Base-by-base conservation (phyloP, 2,329 filamentous ascomycete species). In the Curvularia eragrostidis region DNA sequence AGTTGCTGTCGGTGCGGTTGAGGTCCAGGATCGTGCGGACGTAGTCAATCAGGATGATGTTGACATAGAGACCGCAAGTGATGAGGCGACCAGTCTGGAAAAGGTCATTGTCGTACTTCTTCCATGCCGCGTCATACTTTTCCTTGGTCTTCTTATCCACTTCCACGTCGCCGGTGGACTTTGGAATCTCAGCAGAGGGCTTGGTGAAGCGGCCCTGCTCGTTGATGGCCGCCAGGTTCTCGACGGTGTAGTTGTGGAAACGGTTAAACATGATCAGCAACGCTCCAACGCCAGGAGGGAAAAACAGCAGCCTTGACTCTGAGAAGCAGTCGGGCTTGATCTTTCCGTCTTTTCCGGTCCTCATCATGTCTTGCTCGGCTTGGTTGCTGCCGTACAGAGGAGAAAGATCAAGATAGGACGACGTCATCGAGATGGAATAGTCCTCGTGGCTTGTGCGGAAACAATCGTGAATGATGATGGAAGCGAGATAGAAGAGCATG, bases 241-340 rank as follows among this genome's bases (percentile, higher is more conserved):
- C 85, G 1, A 91, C 93, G 0, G 93, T 86, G 63, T 95, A 84
- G 77, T 98, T 97, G 78, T 97, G 94, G 78, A 96, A 96, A 21
- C 81, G 78, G 56, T 84, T 84, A 80, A 89, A 91, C 77, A 90
- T 84, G 63, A 91, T 85, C 36, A 91, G 73, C 63, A 91, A 77
- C 10, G 85, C 84, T 42, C 86, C 86, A n/a, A 90, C 87, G 24
- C 89, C 89, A 0, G 87, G 85, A 3, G 89, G 89, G 55, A 90
- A 88, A 3, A 85, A 84, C 4, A 90, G 76, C 1, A 90, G 76
- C 10, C 89, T 83, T 54, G 84, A 83, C 66, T 90, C 87, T 1
- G 86, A 84, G 70, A 91, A 91, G 59, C 85, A 88, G 67, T 91
- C 89, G 0, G 87, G 85, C 75, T 91, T 90, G 58, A 91, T 78